These are phyloP conservation scores for Dunaliella primolecta DNA, from an alignment of 139 green algal genomes.

Conservation along the genomic window DNA sequence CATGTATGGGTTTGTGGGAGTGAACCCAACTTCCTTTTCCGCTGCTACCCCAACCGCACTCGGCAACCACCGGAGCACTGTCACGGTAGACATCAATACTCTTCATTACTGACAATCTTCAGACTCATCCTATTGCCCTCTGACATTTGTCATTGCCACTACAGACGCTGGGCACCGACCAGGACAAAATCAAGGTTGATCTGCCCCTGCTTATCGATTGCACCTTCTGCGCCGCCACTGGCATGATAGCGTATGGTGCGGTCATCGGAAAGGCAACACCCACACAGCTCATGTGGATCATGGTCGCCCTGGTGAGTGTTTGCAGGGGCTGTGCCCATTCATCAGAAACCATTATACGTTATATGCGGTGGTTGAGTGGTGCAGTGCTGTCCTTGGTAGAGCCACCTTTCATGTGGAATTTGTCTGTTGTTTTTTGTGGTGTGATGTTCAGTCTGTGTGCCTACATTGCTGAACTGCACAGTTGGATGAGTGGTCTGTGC, in stretches of 20 bases:
- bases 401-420: no score
- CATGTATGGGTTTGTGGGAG: not conserved
- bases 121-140: not conserved
- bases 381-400: no score
- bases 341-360: no score
- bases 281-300: conserved; percentile 52
- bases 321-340: no score
- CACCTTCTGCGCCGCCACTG: conserved; percentile 43
- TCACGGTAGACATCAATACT: not conserved
- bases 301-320: conserved; percentile 44
- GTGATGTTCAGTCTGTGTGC: no score
- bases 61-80: not conserved
- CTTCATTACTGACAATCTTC: not conserved
- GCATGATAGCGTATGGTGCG: conserved; percentile 67
- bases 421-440: no score
- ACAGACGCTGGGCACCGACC: not conserved
- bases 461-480: no score
- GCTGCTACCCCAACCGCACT: no score
- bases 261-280: conserved; percentile 62
- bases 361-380: no score
- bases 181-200: conserved; percentile 40
- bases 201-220: conserved; percentile 55
- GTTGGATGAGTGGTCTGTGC: no score
- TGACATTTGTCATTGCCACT: not conserved
- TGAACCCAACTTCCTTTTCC: not conserved